Conservation (phyloP, 2,329 filamentous ascomycete species). For the Triangularia setosa region DNA sequence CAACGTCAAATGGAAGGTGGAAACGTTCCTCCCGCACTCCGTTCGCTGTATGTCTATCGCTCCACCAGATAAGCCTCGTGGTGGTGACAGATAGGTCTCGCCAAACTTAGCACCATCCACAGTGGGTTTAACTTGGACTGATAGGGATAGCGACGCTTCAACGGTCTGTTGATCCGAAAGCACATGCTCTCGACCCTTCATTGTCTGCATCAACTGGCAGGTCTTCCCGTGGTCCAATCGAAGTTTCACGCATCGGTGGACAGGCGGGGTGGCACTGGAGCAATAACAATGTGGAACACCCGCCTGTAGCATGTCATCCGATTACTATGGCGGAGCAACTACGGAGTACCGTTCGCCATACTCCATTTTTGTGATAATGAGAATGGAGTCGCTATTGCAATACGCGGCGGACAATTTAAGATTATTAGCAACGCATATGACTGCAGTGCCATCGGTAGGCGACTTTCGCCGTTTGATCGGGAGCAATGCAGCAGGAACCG, state of each 20-base stretch:
- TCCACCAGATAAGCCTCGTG: conserved; percentile 1
- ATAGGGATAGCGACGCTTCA: neutral
- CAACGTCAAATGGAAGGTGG: neutral
- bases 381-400: neutral
- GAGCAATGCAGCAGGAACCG: neutral
- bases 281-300: neutral
- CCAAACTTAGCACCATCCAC: conserved; percentile 1
- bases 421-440: conserved; percentile 4
- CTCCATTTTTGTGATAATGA: neutral
- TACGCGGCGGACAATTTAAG: neutral
- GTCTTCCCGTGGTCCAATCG: neutral
- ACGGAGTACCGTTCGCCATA: neutral
- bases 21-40: neutral
- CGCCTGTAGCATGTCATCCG: neutral
- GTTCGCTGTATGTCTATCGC: neutral
- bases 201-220: neutral
- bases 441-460: conserved; percentile 5
- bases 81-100: neutral
- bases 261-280: neutral
- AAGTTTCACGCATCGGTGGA: neutral
- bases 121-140: neutral
- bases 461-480: conserved; percentile 12
- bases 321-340: neutral
- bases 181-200: neutral
- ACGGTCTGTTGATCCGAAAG: neutral